phyloP scores from a whole-genome alignment of 2,329 filamentous ascomycete species.

The Penicillium sp. region DNA sequence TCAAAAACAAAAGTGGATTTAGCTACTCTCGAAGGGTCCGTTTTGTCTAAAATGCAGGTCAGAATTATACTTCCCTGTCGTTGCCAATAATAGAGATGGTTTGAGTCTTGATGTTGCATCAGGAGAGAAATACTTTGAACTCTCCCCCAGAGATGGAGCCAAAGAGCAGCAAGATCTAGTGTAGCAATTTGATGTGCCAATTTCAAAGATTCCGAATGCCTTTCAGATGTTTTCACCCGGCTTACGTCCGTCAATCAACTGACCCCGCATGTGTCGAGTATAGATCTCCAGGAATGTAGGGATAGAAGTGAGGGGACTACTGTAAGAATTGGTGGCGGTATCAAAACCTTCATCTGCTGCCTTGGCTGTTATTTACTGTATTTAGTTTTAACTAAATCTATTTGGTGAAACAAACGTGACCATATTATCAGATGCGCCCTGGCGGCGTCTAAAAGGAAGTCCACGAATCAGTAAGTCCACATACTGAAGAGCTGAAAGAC shows the following conservation, averaged over 20 bases:
- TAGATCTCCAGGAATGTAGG: slow-evolving; percentile 6
- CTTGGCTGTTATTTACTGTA: neutral
- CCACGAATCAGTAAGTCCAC: neutral
- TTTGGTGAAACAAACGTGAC: neutral
- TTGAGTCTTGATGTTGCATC: slow-evolving; percentile 18
- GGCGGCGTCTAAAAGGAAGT: neutral
- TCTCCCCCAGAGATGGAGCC: slow-evolving; percentile 7
- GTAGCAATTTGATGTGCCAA: slow-evolving; percentile 1
- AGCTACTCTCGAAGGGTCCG: neutral
- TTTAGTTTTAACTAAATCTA: neutral
- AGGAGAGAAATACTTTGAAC: slow-evolving; percentile 6
- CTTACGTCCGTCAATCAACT: neutral
- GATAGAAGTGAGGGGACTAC: neutral
- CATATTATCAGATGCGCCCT: neutral
- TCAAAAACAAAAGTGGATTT: neutral
- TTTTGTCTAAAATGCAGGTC: neutral
- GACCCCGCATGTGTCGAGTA: neutral
- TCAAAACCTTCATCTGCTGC: neutral
- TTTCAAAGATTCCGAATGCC: slow-evolving; percentile 1
- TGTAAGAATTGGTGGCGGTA: neutral
- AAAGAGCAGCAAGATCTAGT: neutral
- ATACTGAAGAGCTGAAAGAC: neutral
- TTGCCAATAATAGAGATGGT: neutral
- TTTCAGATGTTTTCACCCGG: neutral
- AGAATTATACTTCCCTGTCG: neutral